These are phyloP conservation scores for Fraxinus greggii DNA, from an alignment of 305 asterid genomes.

Conservation along the genomic window DNA sequence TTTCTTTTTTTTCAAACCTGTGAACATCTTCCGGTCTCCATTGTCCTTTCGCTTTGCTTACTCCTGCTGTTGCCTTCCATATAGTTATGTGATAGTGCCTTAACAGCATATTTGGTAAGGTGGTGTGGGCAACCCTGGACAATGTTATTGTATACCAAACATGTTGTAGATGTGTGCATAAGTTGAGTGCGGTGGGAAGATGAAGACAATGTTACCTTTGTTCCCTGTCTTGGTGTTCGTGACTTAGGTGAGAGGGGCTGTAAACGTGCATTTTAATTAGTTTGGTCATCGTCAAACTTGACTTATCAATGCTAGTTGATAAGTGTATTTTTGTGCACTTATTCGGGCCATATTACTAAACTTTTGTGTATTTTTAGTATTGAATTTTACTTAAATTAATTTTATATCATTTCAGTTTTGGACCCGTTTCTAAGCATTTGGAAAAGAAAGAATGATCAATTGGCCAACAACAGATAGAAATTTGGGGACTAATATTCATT, in stretches of 20 bases:
- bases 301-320: background rate
- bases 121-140: background rate
- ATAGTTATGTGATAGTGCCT: background rate
- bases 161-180: background rate
- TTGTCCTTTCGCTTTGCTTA: background rate
- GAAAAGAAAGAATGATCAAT: too few species aligned
- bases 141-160: background rate
- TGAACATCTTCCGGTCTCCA: background rate
- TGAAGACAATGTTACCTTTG: background rate
- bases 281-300: background rate
- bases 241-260: background rate
- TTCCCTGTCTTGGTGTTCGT: background rate
- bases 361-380: too few species aligned
- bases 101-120: background rate
- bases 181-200: background rate
- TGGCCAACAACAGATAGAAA: too few species aligned
- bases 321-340: too few species aligned
- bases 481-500: too few species aligned
- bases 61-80: background rate
- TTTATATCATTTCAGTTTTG: too few species aligned
- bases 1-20: background rate
- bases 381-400: too few species aligned
- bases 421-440: too few species aligned
- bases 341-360: too few species aligned
- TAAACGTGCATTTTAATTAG: background rate